These are phyloP conservation scores for Phyllachora maydis DNA, from an alignment of 2,329 filamentous ascomycete genomes.

Conservation along the genomic window DNA sequence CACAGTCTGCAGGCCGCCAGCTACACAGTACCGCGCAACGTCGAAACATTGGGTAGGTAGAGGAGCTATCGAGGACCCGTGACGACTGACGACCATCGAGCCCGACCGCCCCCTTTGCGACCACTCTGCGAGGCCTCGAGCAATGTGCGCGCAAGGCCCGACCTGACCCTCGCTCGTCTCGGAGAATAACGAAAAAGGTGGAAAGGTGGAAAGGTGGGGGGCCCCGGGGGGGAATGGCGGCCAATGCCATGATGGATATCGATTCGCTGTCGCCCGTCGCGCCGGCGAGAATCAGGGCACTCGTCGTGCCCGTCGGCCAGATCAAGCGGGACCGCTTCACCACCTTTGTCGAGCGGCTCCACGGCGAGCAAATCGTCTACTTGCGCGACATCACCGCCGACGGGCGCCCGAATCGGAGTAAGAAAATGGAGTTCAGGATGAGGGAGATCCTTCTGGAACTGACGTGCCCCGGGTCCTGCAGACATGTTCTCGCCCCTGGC, in stretches of 20 bases:
- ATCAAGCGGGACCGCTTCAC: conserved; percentile 69
- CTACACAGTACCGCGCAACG: too few relatives aligned
- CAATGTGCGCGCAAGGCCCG: too few relatives aligned
- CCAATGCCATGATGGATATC: conserved; percentile 41
- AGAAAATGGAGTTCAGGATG: conserved; percentile 8
- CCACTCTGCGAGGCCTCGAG: too few relatives aligned
- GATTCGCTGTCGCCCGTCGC: conserved; percentile 82
- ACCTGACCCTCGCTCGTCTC: too few relatives aligned
- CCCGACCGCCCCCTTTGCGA: too few relatives aligned
- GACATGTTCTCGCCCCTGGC: conserved; percentile 87
- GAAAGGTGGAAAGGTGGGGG: too few relatives aligned
- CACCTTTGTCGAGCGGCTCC: conserved; percentile 58
- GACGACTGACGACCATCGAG: too few relatives aligned
- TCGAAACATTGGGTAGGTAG: too few relatives aligned
- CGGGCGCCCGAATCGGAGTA: conserved; percentile 70
- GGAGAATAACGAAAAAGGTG: too few relatives aligned
- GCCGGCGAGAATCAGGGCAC: conserved; percentile 73
- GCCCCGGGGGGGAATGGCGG: conserved; percentile 7
- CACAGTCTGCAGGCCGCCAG: too few relatives aligned
- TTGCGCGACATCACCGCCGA: conserved; percentile 76
- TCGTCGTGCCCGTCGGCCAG: conserved; percentile 70
- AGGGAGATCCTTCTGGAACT: conserved; percentile 1
- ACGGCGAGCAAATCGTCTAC: conserved; percentile 60
- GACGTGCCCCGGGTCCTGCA: conserved; percentile 17
- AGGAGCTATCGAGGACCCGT: too few relatives aligned